Evolutionary conservation across 2,329 filamentous ascomycete genomes (phyloP), one percentile per base, ranked within the genome.

Genomic region (Pseudogymnoascus sp.): DNA sequence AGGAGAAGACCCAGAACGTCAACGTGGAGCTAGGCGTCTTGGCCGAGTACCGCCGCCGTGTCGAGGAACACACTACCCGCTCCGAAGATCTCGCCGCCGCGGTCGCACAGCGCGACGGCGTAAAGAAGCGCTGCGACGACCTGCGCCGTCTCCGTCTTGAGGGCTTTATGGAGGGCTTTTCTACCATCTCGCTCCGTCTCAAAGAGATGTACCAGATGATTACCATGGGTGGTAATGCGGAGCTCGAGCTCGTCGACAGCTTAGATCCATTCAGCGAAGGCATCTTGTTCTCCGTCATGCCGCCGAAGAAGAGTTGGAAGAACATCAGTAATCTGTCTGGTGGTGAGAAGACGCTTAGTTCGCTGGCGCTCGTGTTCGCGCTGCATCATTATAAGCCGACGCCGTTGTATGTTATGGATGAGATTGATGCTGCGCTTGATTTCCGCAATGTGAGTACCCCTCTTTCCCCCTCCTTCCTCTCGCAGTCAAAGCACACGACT

Each of bases 121-220:
- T 91, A 67, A 99, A 97, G 82, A 90, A 90, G 72, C 88, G 92
- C 7, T 92, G 92, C 68, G 93, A 97, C 70, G 92, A 97, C 67
- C 85, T 99, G 59, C 89, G 94, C 11, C 89, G 91, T 12, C 80
- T 96, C 58, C 90, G 94, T 30, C 81, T 97, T 6, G 93, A 97
- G 69, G 93, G 94, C 36, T 99, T 99, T 82, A 97, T 97, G 92
- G 91, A 95, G 72, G 94, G 95, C 38, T 97, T 99, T 78, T 88
- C 88, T 70, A 88, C 86, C 65, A 99, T 99, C 74, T 97, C 93
- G 1, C 81, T 97, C 22, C 89, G 93, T 0, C 81, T 99, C 50
- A 99, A 99, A 79, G 94, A 99, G 72, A 99, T 99, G 94, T 99
- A 99, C 77, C 94, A 99, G 74, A 97, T 99, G 92, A 99, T 99